These are phyloP conservation scores for Solanum hybrid DNA, from an alignment of 305 asterid species.

Conservation along the genomic window DNA sequence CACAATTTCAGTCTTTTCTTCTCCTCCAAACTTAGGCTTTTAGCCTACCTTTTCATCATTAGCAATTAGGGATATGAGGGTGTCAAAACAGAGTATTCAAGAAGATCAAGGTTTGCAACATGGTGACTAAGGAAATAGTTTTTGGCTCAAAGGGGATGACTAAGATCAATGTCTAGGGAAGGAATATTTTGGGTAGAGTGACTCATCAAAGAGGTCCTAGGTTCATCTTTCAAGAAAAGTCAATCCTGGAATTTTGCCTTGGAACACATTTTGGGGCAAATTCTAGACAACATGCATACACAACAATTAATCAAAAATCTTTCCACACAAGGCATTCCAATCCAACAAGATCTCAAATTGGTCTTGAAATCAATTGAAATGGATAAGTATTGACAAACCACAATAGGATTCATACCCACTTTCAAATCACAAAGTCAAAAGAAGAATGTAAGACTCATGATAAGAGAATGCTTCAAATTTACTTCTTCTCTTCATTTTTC, in stretches of 20 bases:
- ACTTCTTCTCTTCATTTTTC: background rate
- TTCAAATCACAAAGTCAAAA: background rate
- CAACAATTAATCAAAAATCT: background rate
- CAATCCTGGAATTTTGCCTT: background rate
- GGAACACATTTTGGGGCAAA: background rate
- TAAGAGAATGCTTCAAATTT: background rate
- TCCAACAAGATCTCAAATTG: background rate
- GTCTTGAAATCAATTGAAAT: background rate
- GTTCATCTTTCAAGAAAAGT: background rate
- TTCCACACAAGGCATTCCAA: background rate
- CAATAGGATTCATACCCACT: background rate
- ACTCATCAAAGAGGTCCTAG: background rate
- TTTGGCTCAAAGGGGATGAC: background rate
- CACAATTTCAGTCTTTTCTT: background rate
- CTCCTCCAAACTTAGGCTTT: background rate
- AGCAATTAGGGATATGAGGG: background rate
- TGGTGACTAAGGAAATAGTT: background rate
- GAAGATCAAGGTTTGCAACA: background rate
- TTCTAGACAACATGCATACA: background rate
- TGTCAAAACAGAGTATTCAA: background rate
- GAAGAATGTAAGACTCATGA: background rate
- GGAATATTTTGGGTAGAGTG: background rate
- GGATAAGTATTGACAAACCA: background rate
- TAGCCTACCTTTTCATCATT: background rate
- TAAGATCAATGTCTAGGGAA: background rate